Evolutionary conservation across 176 grass and related monocot species (phyloP).

Genomic region (Avena sativa): DNA sequence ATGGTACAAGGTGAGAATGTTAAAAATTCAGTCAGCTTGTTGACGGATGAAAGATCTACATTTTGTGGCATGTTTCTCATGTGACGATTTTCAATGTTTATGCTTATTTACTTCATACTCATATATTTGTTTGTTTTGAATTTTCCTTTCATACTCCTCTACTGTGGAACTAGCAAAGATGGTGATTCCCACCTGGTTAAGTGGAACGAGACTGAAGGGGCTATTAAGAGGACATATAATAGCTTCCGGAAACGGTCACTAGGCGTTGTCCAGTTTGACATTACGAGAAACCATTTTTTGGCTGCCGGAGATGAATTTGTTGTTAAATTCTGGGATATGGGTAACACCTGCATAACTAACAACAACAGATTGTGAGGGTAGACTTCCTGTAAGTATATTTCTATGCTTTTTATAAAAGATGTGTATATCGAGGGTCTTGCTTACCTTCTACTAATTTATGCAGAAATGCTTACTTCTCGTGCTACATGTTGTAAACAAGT

Average conservation of each 20-base stretch:
- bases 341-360: slow-evolving; percentile 79
- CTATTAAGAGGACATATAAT: slow-evolving; percentile 89
- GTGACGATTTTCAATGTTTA: background rate
- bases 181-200: slow-evolving; percentile 96
- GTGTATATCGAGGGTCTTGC: background rate
- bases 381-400: slow-evolving; percentile 77
- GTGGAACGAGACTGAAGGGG: slow-evolving; percentile 98
- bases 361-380: slow-evolving; percentile 84
- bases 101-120: background rate
- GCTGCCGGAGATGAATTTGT: slow-evolving; percentile 97
- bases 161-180: slow-evolving; percentile 98
- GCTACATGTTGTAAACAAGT: too few relatives aligned
- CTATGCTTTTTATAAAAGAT: slow-evolving; percentile 17
- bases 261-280: slow-evolving; percentile 96
- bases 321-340: slow-evolving; percentile 99
- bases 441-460: slow-evolving; percentile 37
- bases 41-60: slow-evolving; percentile 8
- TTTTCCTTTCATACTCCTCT: slow-evolving; percentile 74
- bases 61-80: background rate
- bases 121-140: slow-evolving; percentile 20
- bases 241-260: slow-evolving; percentile 88
- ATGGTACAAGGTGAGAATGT: slow-evolving; percentile 77
- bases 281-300: slow-evolving; percentile 85
- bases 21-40: background rate
- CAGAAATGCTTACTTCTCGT: slow-evolving; percentile 37